Base-by-base conservation (phyloP, 305 asterid genomes). In the Petunia hybrid region DNA sequence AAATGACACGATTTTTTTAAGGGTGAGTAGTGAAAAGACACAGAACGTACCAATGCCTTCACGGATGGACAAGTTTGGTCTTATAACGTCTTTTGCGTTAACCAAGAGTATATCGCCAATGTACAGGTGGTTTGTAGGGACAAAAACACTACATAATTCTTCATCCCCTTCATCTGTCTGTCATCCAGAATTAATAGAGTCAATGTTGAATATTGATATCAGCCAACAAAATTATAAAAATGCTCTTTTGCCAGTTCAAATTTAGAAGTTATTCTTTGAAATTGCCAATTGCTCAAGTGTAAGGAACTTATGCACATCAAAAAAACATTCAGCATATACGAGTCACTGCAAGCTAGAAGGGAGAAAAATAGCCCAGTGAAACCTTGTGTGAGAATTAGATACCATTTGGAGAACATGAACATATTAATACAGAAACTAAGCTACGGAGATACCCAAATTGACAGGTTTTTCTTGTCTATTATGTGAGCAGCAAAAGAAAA, bases 161-260 rank as follows among this genome's bases (percentile, higher is more conserved):
- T 95, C 99, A 86, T 93, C 98, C 67, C 99, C 98, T 35, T 89
- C 90, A 78, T 93, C 95, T 77, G 85, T 90, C 97, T 93, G 94
- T 38, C 61, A 84, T 80, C 62, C 85, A 85, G 48, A 69, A 64
- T 39, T 70, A 42, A 67, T 36, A 69, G 61, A 3, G 81, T 48
- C 51, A 9, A 38, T 53, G 65, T 40, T 14, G 51, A 86, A 68
- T 38, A 80, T 1, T 45, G 8, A n/a, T 67, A 31, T 57, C 55
- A 36, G 76, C 53, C 14, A 59, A 53, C 48, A 55, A 53, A 6
- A 14, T 51, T 6, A 41, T 43, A 46, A 46, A 22, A 78, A 61
- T 63, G 43, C 2, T 22, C 53, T 22, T 57, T 57, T 40, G 22
- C 41, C 6, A 8, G 42, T 31, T 57, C 10, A 14, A 42, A 3